Base-by-base conservation (phyloP, 495 filamentous ascomycete genomes). In the Ramalina intermedia region DNA sequence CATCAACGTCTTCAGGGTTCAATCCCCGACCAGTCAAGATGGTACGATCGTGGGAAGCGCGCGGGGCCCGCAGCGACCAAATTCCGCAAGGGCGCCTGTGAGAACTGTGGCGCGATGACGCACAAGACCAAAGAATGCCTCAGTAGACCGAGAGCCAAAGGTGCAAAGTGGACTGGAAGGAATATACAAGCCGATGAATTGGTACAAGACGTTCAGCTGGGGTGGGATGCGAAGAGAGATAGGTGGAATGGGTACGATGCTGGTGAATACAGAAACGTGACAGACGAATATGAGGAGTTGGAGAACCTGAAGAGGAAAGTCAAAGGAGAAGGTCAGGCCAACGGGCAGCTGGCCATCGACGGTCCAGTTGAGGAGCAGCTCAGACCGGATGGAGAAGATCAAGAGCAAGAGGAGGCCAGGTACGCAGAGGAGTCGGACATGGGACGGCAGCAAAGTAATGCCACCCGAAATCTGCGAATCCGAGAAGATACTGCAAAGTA, bases 401-500 rank as follows among this genome's bases (percentile, higher is more conserved):
- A 60, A 1, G 59, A 62, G 18, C 62, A 71, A 24, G 79, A 83
- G 41, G 78, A 81, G 47, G 80, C 74, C 33, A 89, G 85, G 56
- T 96, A 96, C 62, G 87, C 89, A 18, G 91, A 93, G 61, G 91
- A 96, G 62, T 87, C 86, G n/a, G 88, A 95, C 60, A 94, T 96
- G 84, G 89, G 90, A 17, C 73, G 84, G 51, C 79, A 93, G 47
- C 89, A 95, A 62, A 81, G 80, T 43, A 94, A 87, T 2, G 77
- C 82, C n/a, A 94, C 90, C 4, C 75, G 86, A 53, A 90, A 96
- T 56, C 73, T 98, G 52, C 77, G 91, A 46, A 78, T 98, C 52
- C 79, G 91, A 58, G 91, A 98, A 68, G 91, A 98, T 63, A 96
- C 91, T 5, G 91, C 91, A n/a, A 96, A 96, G 61, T 98, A 98